A percentile compares a stretch with the other conserved stretches of the same genome.
Evolutionary conservation across 1,139 yeast genomes (phyloP).

Genomic region (Taphrina deformans): DNA sequence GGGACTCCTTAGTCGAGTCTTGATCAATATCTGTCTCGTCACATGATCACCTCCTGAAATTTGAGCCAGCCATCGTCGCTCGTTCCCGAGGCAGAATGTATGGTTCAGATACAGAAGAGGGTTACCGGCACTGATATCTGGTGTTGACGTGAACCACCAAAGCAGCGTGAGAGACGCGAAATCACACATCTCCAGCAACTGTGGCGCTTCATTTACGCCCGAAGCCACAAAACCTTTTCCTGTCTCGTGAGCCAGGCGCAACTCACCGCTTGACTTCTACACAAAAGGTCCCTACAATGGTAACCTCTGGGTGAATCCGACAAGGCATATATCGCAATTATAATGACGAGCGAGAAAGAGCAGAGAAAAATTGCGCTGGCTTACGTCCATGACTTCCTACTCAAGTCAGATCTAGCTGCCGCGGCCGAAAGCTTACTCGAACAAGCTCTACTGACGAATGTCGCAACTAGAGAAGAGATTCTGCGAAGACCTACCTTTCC

Average conservation of each 20-base stretch:
- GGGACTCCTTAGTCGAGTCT: not conserved
- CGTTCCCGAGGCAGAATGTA: not conserved
- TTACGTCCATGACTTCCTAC: conserved; percentile 10
- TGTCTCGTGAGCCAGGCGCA: not conserved
- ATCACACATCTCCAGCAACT: not conserved
- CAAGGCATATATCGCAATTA: no score
- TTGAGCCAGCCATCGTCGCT: not conserved
- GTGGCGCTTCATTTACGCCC: conserved; percentile 4
- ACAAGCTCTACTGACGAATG: not conserved
- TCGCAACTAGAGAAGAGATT: conserved; percentile 12
- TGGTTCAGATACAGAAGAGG: no score
- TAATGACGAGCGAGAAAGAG: conserved; percentile 21
- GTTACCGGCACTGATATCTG: not conserved
- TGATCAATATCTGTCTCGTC: not conserved
- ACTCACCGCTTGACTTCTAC: not conserved
- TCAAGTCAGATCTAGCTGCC: not conserved
- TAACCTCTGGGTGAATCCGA: no score
- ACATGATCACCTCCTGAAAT: not conserved
- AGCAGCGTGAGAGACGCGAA: not conserved
- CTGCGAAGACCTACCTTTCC: conserved; percentile 21
- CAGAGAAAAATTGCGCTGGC: conserved; percentile 18
- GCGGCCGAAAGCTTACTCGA: not conserved
- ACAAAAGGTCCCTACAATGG: not conserved
- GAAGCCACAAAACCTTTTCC: conserved; percentile 10
- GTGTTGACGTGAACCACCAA: not conserved